phyloP scores from a whole-genome alignment of 768 basidiomycete species.

The Mycena albidolilacea region DNA sequence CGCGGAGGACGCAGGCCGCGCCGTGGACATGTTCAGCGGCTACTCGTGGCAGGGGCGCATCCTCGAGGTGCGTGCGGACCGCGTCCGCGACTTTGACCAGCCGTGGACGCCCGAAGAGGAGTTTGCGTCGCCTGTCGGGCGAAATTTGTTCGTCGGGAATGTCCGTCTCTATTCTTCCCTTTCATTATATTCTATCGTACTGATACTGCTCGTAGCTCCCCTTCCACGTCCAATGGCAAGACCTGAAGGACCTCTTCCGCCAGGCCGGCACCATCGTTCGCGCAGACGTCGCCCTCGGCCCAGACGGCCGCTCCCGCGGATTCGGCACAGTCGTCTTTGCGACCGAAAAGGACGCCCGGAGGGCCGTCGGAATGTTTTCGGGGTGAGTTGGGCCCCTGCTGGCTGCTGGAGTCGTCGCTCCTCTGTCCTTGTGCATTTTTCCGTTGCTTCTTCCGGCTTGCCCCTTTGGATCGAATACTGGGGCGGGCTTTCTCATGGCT shows the following conservation, averaged over 20 bases:
- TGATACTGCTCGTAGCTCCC: conserved; percentile 69
- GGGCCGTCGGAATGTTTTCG: conserved; percentile 90
- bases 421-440: not conserved
- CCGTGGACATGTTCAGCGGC: conserved; percentile 97
- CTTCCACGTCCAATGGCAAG: conserved; percentile 98
- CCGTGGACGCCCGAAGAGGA: conserved; percentile 44
- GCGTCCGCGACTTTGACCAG: conserved; percentile 54
- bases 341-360: conserved; percentile 85
- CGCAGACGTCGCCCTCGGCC: conserved; percentile 91
- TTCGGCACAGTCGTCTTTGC: conserved; percentile 94
- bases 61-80: conserved; percentile 93
- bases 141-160: conserved; percentile 91
- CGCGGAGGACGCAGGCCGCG: conserved; percentile 94
- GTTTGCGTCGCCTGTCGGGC: conserved; percentile 48
- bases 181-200: not conserved
- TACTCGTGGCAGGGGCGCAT: conserved; percentile 97
- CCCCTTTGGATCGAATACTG: no score
- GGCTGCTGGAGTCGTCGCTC: not conserved
- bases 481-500: no score
- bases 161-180: conserved; percentile 60
- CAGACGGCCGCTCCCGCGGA: conserved; percentile 90
- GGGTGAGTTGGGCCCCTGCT: conserved; percentile 68
- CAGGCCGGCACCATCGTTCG: conserved; percentile 91
- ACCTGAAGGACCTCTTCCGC: conserved; percentile 95
- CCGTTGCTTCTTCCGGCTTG: not conserved